phyloP scores from a whole-genome alignment of 352 stramenopile genomes.

The Phytopythium ostracodes region DNA sequence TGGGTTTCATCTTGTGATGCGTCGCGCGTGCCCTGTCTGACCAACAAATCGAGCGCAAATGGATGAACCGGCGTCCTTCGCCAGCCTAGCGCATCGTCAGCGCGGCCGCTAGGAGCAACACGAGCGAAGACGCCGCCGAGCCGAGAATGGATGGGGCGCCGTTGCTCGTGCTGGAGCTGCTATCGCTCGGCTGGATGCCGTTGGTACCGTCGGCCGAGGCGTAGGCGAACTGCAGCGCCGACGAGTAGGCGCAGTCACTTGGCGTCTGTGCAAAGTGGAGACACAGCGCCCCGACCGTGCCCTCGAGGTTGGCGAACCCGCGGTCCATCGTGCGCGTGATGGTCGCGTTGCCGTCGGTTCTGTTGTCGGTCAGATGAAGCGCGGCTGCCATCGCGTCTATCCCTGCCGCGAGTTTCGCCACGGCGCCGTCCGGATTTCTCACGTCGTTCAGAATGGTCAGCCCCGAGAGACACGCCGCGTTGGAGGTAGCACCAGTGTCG shows the following conservation, averaged over 20 bases:
- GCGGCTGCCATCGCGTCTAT: slow-evolving; percentile 10
- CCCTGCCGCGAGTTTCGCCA: slow-evolving; percentile 5
- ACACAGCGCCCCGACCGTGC: slow-evolving; percentile 2
- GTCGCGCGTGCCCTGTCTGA: not conserved
- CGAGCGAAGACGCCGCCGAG: not conserved
- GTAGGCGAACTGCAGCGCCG: slow-evolving; percentile 9
- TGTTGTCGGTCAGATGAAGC: slow-evolving; percentile 2
- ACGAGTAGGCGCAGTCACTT: slow-evolving; percentile 10
- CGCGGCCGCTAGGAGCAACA: not conserved
- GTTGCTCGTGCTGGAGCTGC: not conserved
- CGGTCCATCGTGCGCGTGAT: slow-evolving; percentile 7
- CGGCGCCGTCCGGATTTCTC: slow-evolving; percentile 2
- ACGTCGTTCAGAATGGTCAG: slow-evolving; percentile 10
- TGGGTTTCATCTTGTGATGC: not conserved
- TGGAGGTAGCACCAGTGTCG: not conserved
- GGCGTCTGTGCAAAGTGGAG: slow-evolving; percentile 6
- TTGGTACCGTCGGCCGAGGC: slow-evolving; percentile 4
- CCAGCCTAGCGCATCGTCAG: not conserved
- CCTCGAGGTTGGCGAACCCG: slow-evolving; percentile 10
- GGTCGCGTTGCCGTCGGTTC: slow-evolving; percentile 1
- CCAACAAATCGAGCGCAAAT: not conserved
- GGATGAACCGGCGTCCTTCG: not conserved
- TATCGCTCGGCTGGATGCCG: not conserved
- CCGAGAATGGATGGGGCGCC: not conserved
- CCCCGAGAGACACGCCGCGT: slow-evolving; percentile 11